Conservation (phyloP, 768 basidiomycete genomes). For the Phlebiopsis flavidoalba region DNA sequence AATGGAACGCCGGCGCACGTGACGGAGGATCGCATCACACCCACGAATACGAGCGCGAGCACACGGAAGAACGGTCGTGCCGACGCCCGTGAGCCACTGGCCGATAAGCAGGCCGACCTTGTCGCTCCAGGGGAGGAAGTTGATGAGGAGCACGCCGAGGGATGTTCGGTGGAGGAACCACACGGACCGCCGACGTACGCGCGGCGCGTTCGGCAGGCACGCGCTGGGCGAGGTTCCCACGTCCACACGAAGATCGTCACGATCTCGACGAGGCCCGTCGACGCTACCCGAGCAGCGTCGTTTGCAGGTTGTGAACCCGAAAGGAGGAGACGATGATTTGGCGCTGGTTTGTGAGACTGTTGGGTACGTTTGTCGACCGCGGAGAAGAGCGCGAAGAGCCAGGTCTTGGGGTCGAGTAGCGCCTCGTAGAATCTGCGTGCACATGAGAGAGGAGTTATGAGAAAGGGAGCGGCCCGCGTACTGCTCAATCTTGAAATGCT, state of each 20-base stretch:
- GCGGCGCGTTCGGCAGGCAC: conserved; percentile 48
- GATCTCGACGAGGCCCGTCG: conserved; percentile 58
- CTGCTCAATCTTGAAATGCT: conserved; percentile 78
- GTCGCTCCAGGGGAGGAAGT: conserved; percentile 59
- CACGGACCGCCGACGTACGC: conserved; percentile 58
- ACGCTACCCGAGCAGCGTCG: conserved; percentile 68
- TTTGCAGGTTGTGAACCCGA: conserved; percentile 64
- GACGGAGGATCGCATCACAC: conserved; percentile 50
- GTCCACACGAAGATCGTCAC: conserved; percentile 63
- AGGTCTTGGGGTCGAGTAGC: conserved; percentile 64
- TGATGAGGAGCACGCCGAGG: conserved; percentile 57
- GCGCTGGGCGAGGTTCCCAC: conserved; percentile 50
- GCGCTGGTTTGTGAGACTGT: conserved; percentile 61
- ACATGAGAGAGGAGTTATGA: not conserved
- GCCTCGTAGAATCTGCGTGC: conserved; percentile 59
- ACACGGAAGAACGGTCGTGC: conserved; percentile 57
- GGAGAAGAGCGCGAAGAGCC: conserved; percentile 69
- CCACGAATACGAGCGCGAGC: conserved; percentile 60
- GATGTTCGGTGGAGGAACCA: conserved; percentile 60
- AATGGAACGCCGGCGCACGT: no score
- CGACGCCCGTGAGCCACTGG: conserved; percentile 48
- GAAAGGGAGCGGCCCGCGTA: conserved; percentile 26
- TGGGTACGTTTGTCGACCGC: conserved; percentile 59
- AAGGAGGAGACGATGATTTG: conserved; percentile 57
- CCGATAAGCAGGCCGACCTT: conserved; percentile 61